Evolutionary conservation across 441 rosid species (phyloP), one percentile per base, ranked within the genome.

Genomic region (Theobroma grandiflorum): DNA sequence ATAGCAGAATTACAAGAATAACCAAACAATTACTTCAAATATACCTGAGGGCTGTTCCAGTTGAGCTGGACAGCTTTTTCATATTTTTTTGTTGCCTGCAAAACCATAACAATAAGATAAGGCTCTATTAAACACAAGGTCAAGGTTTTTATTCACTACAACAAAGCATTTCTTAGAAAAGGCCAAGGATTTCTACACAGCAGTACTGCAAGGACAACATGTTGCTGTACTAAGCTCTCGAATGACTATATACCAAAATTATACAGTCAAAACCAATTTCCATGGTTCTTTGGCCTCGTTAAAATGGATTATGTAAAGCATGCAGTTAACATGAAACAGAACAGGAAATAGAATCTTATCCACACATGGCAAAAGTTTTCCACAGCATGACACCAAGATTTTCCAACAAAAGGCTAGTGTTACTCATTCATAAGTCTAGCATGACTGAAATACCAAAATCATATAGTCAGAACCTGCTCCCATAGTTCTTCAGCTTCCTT

Each of bases 11-110:
- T 49, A 72, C 43, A 79, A 50, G 45, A 47, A 26, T 47, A 74
- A 55, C 31, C 61, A 50, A 74, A 69, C 9, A 67, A 74, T 65
- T 49, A 40, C 45, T 31, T 47, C 11, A 8, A 66, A 61, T 62
- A 79, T 82, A 92, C 98, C 99, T 95, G 99, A 79, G 99, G 98
- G 87, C 98, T 97, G 75, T 95, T 97, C 99, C 99, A 95, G 81
- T 95, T 91, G 70, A 97, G 99, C 80, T 93, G 92, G 82, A 97
- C 98, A 47, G 99, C 99, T 77, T 90, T 94, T 87, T 92, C 98
- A 88, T 97, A 95, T 85, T 97, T 95, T 74, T 88, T 90, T 59
- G 97, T 94, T 12, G 99, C 98, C 99, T 97, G 94, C 62, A 82
- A 82, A 80, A 85, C 47, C 72, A 87, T 55, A 74, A 82, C 53